Evolutionary conservation across 768 basidiomycete genomes (phyloP), one percentile per base, ranked within the genome.

Genomic region (Boletus sp.): DNA sequence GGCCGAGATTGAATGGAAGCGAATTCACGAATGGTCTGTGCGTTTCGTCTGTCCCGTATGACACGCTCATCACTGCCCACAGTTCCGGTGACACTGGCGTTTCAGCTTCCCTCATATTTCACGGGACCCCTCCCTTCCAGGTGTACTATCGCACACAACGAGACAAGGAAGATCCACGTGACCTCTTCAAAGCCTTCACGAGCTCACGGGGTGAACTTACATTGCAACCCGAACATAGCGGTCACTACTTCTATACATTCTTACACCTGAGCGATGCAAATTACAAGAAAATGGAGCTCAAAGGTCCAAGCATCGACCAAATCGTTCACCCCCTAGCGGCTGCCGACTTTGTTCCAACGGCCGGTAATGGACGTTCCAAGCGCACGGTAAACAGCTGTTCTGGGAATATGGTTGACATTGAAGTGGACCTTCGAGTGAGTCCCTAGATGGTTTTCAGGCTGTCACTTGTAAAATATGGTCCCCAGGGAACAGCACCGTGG

Each of bases 1-100:
- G 4, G 90, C 92, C 23, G 87, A 95, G 63, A 90, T 96, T 55
- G 82, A 87, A 70, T 93, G 91, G 84, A 89, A 85, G 62, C 85
- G 85, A 47, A 88, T 95, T 54, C 90, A 93, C 56, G 93, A 95
- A 75, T 94, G 93, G 93, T 91, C 59, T 38, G 37, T 25, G 40
- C 25, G 7, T 53, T 47, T 45, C n/a, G 34, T 42, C 39, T 50
- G 8, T 55, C 55, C 13, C 33, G 39, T 25, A 42, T 39, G 23
- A 57, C 42, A 50, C 45, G 25, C 30, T 55, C 13, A 55, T 51
- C 11, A n/a, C 7, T 47, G 1, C 39, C 37, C 41, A 33, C 58
- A 93, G 90, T 68, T 91, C 91, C 46, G 89, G 91, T 2, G 95
- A 97, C 63, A 93, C 90, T 17, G 95, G 96, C 8, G 90, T 96